A percentile compares a stretch with the other conserved stretches of the same genome.
phyloP scores from a whole-genome alignment of 2,329 filamentous ascomycete species.

The Penicillium paneum region DNA sequence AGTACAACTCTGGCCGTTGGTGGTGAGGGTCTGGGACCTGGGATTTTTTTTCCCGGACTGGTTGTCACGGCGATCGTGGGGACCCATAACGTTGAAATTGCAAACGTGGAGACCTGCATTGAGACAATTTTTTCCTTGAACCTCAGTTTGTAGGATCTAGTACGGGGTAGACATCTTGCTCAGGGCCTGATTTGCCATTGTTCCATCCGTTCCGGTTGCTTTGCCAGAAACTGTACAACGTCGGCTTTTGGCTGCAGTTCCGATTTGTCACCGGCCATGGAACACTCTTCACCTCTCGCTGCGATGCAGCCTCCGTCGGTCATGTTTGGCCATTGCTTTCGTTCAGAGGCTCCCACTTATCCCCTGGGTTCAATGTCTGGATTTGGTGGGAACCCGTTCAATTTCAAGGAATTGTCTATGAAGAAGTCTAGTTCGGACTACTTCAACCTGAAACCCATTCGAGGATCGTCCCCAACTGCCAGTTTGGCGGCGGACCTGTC shows the following conservation, averaged over 20 bases:
- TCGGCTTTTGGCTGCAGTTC: slow-evolving; percentile 11
- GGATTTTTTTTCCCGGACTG: slow-evolving; percentile 7
- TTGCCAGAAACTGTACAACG: slow-evolving; percentile 10
- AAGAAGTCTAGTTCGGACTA: slow-evolving; percentile 69
- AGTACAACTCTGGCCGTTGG: slow-evolving; percentile 21
- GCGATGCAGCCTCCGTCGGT: slow-evolving; percentile 76
- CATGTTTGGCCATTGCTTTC: slow-evolving; percentile 62
- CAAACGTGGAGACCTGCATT: slow-evolving; percentile 10
- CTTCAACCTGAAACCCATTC: slow-evolving; percentile 73
- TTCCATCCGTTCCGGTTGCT: background rate
- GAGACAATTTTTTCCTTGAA: slow-evolving; percentile 3
- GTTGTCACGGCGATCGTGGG: slow-evolving; percentile 14
- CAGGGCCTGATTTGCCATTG: background rate
- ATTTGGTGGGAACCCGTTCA: slow-evolving; percentile 65
- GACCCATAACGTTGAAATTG: slow-evolving; percentile 15
- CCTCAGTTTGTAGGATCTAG: slow-evolving; percentile 10
- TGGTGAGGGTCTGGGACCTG: slow-evolving; percentile 17
- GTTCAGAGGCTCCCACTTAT: slow-evolving; percentile 54
- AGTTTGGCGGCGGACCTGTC: slow-evolving; percentile 91
- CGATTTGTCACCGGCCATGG: slow-evolving; percentile 56
- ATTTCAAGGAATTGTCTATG: slow-evolving; percentile 73
- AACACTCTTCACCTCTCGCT: slow-evolving; percentile 89
- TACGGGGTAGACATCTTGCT: slow-evolving; percentile 3
- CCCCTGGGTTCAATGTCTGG: slow-evolving; percentile 49
- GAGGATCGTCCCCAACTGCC: slow-evolving; percentile 84